These are phyloP conservation scores for Globisporangium spiculum DNA, from an alignment of 352 stramenopile species.

Conservation along the genomic window DNA sequence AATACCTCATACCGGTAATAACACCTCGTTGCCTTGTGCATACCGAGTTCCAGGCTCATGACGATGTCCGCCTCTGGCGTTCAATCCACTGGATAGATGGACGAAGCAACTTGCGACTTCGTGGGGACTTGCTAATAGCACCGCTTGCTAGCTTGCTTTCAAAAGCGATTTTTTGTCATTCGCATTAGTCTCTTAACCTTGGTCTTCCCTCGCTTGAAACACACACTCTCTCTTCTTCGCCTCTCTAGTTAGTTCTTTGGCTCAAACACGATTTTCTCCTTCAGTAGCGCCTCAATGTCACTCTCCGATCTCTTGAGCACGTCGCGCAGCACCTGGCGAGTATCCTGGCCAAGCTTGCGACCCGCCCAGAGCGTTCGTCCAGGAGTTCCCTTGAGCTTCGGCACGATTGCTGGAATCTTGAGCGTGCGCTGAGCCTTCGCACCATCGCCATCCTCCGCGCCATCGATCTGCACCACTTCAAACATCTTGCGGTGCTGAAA, in stretches of 20 bases:
- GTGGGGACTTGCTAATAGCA: no score
- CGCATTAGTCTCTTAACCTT: background rate
- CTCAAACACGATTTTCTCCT: conserved; percentile 71
- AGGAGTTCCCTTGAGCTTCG: conserved; percentile 62
- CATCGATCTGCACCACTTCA: conserved; percentile 56
- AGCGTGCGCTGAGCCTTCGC: conserved; percentile 26
- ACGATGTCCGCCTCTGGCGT: no score
- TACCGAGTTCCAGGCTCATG: no score
- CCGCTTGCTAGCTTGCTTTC: no score
- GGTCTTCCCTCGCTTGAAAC: background rate
- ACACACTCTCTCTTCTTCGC: background rate
- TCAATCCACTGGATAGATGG: no score
- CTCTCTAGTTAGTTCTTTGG: conserved; percentile 15
- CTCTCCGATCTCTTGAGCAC: conserved; percentile 51
- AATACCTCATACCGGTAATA: no score
- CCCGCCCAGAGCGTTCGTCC: conserved; percentile 63
- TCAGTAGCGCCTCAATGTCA: conserved; percentile 54
- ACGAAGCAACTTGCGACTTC: no score
- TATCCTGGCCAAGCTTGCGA: conserved; percentile 70
- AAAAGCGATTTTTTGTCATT: no score
- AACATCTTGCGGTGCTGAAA: conserved; percentile 78
- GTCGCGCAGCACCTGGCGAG: conserved; percentile 48
- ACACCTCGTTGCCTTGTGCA: no score
- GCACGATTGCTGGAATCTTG: conserved; percentile 74
- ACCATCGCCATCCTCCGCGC: conserved; percentile 17